These are phyloP conservation scores for Medicago lupulina DNA, from an alignment of 306 rosid species.

Conservation along the genomic window DNA sequence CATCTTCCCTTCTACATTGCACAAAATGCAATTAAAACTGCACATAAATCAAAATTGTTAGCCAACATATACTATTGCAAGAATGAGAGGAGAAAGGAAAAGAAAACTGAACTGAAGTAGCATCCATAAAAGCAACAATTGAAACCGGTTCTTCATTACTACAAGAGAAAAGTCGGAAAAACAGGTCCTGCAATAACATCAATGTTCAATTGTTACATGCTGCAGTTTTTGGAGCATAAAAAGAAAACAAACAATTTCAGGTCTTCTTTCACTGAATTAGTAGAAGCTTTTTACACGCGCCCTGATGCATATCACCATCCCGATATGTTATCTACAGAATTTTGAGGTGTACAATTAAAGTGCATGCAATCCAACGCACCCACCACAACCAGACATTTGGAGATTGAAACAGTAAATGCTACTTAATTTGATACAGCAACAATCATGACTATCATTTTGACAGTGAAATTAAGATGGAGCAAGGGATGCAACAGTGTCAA, in stretches of 20 bases:
- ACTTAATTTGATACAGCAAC: constrained; percentile 20
- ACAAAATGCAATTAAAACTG: constrained; percentile 72
- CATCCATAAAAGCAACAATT: constrained; percentile 28
- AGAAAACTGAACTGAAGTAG: constrained; percentile 28
- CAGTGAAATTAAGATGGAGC: constrained; percentile 9
- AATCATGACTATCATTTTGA: background rate
- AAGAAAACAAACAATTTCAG: background rate
- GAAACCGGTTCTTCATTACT: too few species aligned
- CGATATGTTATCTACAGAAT: background rate
- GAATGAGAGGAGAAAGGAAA: background rate
- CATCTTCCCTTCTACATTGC: constrained; percentile 60
- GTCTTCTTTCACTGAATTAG: background rate
- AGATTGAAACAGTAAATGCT: constrained; percentile 12
- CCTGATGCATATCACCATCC: background rate
- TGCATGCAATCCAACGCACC: constrained; percentile 5
- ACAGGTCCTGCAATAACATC: too few species aligned
- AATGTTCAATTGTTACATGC: too few species aligned
- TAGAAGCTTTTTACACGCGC: background rate
- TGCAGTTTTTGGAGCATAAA: too few species aligned
- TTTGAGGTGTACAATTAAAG: constrained; percentile 21
- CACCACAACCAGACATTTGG: background rate
- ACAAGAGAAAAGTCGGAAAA: too few species aligned
- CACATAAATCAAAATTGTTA: constrained; percentile 50
- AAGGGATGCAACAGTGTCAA: background rate
- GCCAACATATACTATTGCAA: constrained; percentile 15